phyloP scores from a whole-genome alignment of 1,284 basidiomycete genomes.

The Boletellus deceptivus region DNA sequence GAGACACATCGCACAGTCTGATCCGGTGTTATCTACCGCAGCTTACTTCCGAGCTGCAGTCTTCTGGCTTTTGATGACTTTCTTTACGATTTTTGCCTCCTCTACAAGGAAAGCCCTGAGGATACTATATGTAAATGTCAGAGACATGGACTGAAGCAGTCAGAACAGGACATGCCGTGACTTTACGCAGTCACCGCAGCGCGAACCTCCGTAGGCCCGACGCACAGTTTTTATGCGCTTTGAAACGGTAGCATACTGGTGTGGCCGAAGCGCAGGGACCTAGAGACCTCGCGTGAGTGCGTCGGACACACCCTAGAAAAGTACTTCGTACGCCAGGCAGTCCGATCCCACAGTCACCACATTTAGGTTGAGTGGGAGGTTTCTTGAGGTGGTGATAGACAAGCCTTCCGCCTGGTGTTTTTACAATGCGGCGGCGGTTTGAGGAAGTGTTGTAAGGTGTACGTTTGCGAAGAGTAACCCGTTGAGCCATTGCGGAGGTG shows the following conservation, averaged over 20 bases:
- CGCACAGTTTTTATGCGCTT: slow-evolving; percentile 95
- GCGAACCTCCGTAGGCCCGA: slow-evolving; percentile 93
- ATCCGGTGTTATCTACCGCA: not conserved
- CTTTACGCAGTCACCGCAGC: slow-evolving; percentile 91
- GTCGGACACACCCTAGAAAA: not conserved
- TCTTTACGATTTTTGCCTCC: slow-evolving; percentile 99
- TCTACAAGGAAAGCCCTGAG: slow-evolving; percentile 98
- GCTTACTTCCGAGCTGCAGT: slow-evolving; percentile 31
- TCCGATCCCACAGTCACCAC: slow-evolving; percentile 93
- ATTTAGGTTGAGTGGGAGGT: slow-evolving; percentile 86
- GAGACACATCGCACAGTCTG: not conserved
- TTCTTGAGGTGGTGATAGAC: slow-evolving; percentile 92
- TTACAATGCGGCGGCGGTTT: slow-evolving; percentile 92
- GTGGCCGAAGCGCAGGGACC: slow-evolving; percentile 91
- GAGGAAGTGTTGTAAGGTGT: slow-evolving; percentile 99
- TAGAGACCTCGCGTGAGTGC: slow-evolving; percentile 30
- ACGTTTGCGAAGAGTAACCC: slow-evolving; percentile 98
- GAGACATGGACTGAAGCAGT: not conserved
- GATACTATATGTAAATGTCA: slow-evolving; percentile 59
- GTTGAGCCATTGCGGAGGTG: slow-evolving; percentile 82
- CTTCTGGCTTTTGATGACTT: slow-evolving; percentile 85
- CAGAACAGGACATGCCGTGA: slow-evolving; percentile 62
- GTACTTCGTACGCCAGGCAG: slow-evolving; percentile 77
- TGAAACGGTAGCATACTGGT: slow-evolving; percentile 89
- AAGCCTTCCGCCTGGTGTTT: slow-evolving; percentile 94